Conservation (phyloP, 2,329 filamentous ascomycete genomes). For the Colletotrichum euphorbiae region DNA sequence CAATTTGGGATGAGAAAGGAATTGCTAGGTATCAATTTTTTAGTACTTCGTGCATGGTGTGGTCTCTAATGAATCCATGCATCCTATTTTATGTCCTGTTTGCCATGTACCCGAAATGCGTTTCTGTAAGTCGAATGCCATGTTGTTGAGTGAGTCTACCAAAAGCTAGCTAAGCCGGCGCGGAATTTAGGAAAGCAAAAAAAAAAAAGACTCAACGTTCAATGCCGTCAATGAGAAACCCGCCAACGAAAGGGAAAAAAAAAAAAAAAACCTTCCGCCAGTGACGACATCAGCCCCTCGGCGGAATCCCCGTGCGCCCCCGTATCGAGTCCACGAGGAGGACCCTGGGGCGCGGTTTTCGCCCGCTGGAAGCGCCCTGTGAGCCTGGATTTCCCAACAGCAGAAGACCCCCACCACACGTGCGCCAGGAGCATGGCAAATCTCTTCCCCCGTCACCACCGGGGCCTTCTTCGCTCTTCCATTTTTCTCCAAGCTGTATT, state of each 20-base stretch:
- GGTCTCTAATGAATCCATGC: slow-evolving; percentile 1
- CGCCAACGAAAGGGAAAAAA: not conserved
- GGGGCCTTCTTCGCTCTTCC: slow-evolving; percentile 19
- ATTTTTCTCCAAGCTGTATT: not conserved
- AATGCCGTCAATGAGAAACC: not conserved
- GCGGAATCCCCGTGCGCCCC: slow-evolving; percentile 4
- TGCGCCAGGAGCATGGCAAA: not conserved
- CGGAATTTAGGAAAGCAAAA: no score
- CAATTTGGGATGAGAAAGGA: not conserved
- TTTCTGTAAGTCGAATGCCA: not conserved
- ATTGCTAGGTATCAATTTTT: slow-evolving; percentile 3
- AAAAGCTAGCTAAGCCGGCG: not conserved
- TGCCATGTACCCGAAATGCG: not conserved
- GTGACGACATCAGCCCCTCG: slow-evolving; percentile 21
- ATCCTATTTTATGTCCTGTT: not conserved
- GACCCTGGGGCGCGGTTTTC: slow-evolving; percentile 8
- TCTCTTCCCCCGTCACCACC: slow-evolving; percentile 2
- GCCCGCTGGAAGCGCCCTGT: not conserved
- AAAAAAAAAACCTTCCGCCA: not conserved
- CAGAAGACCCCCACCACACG: slow-evolving; percentile 13
- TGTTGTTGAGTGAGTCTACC: not conserved
- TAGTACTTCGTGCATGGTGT: not conserved
- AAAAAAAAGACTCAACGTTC: slow-evolving; percentile 4
- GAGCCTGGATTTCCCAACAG: not conserved
- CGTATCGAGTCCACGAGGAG: slow-evolving; percentile 25